Conservation (phyloP, 2,329 filamentous ascomycete genomes). For the Diaporthe destruens region DNA sequence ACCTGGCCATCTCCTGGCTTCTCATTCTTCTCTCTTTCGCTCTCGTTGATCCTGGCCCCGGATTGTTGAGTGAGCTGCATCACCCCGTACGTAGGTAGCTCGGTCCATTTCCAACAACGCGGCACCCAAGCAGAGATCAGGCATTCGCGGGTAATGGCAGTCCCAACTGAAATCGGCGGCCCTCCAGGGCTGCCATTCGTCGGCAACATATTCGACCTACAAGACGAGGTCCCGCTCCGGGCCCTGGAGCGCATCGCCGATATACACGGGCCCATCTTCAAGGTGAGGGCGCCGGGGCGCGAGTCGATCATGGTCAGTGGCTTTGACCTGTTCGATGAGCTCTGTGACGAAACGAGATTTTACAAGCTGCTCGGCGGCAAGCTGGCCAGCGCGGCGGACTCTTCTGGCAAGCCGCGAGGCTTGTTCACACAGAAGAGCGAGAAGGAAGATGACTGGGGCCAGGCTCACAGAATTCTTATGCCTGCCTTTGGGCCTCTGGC, state of each 20-base stretch:
- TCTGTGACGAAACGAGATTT: conserved; percentile 74
- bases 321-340: conserved; percentile 65
- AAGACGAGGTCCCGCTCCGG: conserved; percentile 65
- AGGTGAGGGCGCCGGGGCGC: conserved; percentile 39
- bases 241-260: conserved; percentile 71
- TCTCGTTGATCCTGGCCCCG: not conserved
- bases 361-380: conserved; percentile 65
- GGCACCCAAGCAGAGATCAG: not conserved
- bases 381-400: conserved; percentile 65
- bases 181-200: conserved; percentile 74
- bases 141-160: not conserved
- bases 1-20: not conserved
- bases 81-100: no score
- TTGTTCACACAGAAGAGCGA: conserved; percentile 66
- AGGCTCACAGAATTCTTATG: conserved; percentile 74
- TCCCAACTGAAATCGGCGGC: conserved; percentile 5
- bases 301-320: conserved; percentile 37
- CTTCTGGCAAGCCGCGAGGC: conserved; percentile 70
- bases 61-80: not conserved
- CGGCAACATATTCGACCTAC: conserved; percentile 75
- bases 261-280: conserved; percentile 65
- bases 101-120: not conserved
- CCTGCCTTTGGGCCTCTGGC: conserved; percentile 78
- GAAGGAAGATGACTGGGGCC: conserved; percentile 71
- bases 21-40: not conserved